Evolutionary conservation across 208 protist species (phyloP).

Genomic region (Balamuthia mandrillaris): DNA sequence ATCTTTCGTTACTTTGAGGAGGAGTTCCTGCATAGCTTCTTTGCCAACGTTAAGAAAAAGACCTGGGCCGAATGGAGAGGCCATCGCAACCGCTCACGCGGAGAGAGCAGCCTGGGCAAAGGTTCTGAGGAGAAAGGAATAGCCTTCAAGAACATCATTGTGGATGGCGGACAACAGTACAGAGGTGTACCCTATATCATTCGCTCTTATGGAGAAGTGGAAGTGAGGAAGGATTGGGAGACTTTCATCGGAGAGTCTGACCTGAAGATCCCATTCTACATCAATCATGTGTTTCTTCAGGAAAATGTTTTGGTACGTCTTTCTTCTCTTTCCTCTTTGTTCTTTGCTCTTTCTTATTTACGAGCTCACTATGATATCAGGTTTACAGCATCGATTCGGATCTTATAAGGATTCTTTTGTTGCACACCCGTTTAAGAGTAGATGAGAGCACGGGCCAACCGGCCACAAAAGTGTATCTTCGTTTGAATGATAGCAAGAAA

Average conservation of each 20-base stretch:
- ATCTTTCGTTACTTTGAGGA: constrained; percentile 25
- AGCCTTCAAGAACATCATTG: background rate
- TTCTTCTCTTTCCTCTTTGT: background rate
- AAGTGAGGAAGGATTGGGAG: background rate
- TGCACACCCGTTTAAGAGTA: background rate
- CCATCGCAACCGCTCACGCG: no score
- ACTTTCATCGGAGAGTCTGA: constrained; percentile 11
- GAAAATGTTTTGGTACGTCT: constrained; percentile 15
- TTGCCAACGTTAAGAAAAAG: background rate
- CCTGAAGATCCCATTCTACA: constrained; percentile 28
- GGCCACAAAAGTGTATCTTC: background rate
- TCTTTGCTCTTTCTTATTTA: background rate
- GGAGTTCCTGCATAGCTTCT: constrained; percentile 25
- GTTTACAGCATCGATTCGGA: constrained; percentile 14
- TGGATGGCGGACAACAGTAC: background rate
- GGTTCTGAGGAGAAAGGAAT: background rate
- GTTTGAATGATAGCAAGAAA: constrained; percentile 4
- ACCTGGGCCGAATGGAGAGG: constrained; percentile 11
- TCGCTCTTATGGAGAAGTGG: background rate
- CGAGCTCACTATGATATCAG: background rate
- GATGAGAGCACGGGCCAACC: background rate
- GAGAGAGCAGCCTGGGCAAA: background rate
- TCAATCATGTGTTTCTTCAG: background rate
- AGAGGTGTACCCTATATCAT: background rate
- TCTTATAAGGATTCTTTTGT: background rate